These are phyloP conservation scores for Penicillium capsulatum DNA, from an alignment of 2,329 filamentous ascomycete species.

Conservation along the genomic window DNA sequence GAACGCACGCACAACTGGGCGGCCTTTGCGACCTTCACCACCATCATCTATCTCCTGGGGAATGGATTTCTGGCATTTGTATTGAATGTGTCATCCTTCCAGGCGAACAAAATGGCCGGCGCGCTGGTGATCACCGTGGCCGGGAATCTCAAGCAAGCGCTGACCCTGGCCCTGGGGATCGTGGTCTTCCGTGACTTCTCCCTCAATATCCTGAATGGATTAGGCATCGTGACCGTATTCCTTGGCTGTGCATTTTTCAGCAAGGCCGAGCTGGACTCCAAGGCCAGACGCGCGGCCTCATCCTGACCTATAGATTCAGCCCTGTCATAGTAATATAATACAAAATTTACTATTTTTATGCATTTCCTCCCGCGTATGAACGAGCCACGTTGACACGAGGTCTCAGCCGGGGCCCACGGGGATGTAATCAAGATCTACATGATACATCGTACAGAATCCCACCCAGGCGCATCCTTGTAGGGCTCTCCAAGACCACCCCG, in stretches of 20 bases:
- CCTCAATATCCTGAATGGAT: slow-evolving; percentile 10
- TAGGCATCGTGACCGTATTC: slow-evolving; percentile 11
- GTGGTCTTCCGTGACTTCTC: slow-evolving; percentile 6
- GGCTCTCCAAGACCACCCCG: too few species aligned
- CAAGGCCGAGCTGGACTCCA: slow-evolving; percentile 16
- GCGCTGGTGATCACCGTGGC: slow-evolving; percentile 15
- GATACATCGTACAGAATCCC: too few species aligned
- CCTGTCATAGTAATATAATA: too few species aligned
- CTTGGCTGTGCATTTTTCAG: slow-evolving; percentile 15
- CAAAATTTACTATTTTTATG: too few species aligned
- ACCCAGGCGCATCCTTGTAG: too few species aligned
- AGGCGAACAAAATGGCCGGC: slow-evolving; percentile 16
- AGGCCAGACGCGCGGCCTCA: not conserved
- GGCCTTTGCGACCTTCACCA: slow-evolving; percentile 2
- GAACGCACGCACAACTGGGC: slow-evolving; percentile 7
- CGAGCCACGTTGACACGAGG: too few species aligned
- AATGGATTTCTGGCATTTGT: slow-evolving; percentile 15
- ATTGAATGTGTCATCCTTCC: slow-evolving; percentile 16
- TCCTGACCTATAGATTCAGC: too few species aligned
- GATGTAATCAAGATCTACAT: too few species aligned
- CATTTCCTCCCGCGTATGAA: too few species aligned
- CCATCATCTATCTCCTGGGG: slow-evolving; percentile 8
- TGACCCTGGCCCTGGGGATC: slow-evolving; percentile 14
- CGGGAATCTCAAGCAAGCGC: slow-evolving; percentile 15
- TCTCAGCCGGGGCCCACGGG: too few species aligned